These are phyloP conservation scores for Colletotrichum trifolii DNA, from an alignment of 2,329 filamentous ascomycete species.

Conservation along the genomic window DNA sequence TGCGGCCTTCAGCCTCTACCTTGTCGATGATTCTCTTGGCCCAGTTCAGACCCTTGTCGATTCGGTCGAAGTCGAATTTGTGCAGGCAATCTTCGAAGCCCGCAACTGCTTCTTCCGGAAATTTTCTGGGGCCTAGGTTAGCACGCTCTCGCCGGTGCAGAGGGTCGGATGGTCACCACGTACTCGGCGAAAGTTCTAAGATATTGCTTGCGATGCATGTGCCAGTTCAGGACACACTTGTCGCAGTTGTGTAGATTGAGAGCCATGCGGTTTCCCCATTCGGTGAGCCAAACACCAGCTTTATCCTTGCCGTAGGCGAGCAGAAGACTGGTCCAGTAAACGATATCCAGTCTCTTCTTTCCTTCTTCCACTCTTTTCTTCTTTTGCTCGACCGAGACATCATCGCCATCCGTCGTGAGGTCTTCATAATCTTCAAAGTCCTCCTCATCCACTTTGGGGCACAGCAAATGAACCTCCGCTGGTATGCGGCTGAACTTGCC, in stretches of 20 bases:
- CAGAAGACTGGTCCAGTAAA: constrained; percentile 75
- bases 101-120: constrained; percentile 61
- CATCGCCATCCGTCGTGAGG: constrained; percentile 47
- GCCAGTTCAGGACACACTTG: constrained; percentile 79
- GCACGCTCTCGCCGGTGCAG: constrained; percentile 6
- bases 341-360: constrained; percentile 66
- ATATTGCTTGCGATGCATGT: constrained; percentile 73
- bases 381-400: constrained; percentile 63
- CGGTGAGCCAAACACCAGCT: constrained; percentile 67
- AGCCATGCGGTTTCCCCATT: constrained; percentile 69
- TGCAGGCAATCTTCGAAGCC: constrained; percentile 68
- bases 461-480: constrained; percentile 72
- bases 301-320: constrained; percentile 73
- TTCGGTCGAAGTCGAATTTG: constrained; percentile 69
- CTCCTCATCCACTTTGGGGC: constrained; percentile 71
- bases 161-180: constrained; percentile 38
- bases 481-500: constrained; percentile 57
- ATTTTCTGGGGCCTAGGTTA: constrained; percentile 48
- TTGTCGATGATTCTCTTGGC: constrained; percentile 66
- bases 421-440: constrained; percentile 74
- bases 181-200: constrained; percentile 72
- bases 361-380: constrained; percentile 64
- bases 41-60: constrained; percentile 67
- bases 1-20: constrained; percentile 58
- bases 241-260: constrained; percentile 72